phyloP scores from a whole-genome alignment of 1,284 basidiomycete genomes.

The Schizopora paradoxa region DNA sequence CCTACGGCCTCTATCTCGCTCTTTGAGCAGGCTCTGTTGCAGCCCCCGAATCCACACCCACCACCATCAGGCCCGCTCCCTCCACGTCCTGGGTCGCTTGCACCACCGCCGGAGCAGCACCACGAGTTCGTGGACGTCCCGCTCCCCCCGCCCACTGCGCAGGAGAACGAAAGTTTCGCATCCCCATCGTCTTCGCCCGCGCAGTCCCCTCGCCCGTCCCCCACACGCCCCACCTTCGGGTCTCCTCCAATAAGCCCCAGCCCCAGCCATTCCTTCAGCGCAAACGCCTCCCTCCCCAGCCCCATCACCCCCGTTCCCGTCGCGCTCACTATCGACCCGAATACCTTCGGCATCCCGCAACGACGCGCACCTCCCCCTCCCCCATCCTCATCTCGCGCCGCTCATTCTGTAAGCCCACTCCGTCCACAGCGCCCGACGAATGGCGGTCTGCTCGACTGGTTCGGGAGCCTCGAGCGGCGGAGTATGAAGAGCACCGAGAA shows the following conservation, averaged over 20 bases:
- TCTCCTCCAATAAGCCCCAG: not conserved
- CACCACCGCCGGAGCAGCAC: no score
- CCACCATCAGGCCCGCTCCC: not conserved
- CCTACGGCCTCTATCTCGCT: not conserved
- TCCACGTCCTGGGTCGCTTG: no score
- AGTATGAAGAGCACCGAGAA: constrained; percentile 4
- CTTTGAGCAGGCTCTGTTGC: not conserved
- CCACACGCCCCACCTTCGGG: no score
- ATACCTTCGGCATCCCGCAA: not conserved
- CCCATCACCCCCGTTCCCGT: not conserved
- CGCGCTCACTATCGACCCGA: not conserved
- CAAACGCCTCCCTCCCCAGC: not conserved
- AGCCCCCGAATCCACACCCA: no score
- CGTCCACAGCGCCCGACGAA: constrained; percentile 11
- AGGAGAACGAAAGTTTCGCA: not conserved
- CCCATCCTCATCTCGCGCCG: not conserved
- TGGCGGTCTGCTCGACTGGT: constrained; percentile 14
- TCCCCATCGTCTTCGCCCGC: not conserved
- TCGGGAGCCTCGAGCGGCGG: constrained; percentile 8
- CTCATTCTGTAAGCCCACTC: not conserved
- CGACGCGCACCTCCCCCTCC: not conserved
- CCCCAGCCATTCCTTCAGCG: not conserved
- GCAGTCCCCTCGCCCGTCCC: not conserved
- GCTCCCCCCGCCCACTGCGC: no score
- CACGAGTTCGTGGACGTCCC: no score